A percentile compares a stretch with the other conserved stretches of the same genome.
Conservation (phyloP, 257 asterid genomes). For the Marsdenia floribunda region DNA sequence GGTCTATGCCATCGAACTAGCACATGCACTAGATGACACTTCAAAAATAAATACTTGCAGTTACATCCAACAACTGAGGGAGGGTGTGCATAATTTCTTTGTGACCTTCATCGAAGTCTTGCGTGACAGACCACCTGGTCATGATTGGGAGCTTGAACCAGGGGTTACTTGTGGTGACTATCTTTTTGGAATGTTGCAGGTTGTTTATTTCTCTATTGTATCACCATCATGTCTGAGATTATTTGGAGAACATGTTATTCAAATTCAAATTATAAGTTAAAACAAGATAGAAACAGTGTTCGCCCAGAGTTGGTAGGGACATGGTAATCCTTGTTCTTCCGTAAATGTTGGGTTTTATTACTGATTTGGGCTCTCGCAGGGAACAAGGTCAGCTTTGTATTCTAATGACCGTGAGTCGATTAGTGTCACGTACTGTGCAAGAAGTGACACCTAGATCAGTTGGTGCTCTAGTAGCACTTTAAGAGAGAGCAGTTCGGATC, state of each 20-base stretch:
- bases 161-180: slow-evolving; percentile 98
- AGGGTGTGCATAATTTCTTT: slow-evolving; percentile 94
- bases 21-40: not conserved
- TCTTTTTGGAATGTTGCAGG: slow-evolving; percentile 94
- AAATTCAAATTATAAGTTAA: not conserved
- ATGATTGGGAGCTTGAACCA: slow-evolving; percentile 99
- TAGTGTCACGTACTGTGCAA: slow-evolving; percentile 92
- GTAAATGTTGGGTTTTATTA: not conserved
- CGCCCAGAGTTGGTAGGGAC: not conserved
- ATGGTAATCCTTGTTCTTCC: not conserved
- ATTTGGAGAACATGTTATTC: not conserved
- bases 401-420: slow-evolving; percentile 84
- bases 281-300: not conserved
- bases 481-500: slow-evolving; percentile 96
- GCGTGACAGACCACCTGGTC: slow-evolving; percentile 99
- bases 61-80: slow-evolving; percentile 96
- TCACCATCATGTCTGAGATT: not conserved
- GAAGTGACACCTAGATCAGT: slow-evolving; percentile 97
- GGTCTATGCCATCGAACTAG: not conserved
- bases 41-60: slow-evolving; percentile 33
- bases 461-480: slow-evolving; percentile 93
- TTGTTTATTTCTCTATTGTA: slow-evolving; percentile 25
- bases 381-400: slow-evolving; percentile 94
- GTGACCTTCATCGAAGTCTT: slow-evolving; percentile 96
- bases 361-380: slow-evolving; percentile 38